Percentiles rank a stretch among this genome's conserved stretches.
Conservation (phyloP, 2,329 filamentous ascomycete genomes). For the Paracamarosporium sp. region DNA sequence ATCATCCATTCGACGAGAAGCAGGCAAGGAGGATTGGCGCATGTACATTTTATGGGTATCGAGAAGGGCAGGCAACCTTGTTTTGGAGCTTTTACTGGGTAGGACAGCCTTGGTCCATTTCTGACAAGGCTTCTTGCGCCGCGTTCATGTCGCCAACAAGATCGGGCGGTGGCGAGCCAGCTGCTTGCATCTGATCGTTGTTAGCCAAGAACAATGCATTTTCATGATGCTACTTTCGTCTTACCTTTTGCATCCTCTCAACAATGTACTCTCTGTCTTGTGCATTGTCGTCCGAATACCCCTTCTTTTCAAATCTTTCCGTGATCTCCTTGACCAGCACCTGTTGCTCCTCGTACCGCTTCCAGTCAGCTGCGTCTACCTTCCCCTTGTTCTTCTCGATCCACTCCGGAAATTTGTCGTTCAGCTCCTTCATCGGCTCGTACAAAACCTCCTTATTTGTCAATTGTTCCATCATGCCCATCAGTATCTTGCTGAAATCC, state of each 20-base stretch:
- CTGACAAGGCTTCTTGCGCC: constrained; percentile 71
- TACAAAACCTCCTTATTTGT: constrained; percentile 98
- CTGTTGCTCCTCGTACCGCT: constrained; percentile 83
- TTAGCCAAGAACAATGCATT: neutral
- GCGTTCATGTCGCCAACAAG: constrained; percentile 89
- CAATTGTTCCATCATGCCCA: constrained; percentile 98
- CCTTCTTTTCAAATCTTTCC: constrained; percentile 80
- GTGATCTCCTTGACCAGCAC: constrained; percentile 85
- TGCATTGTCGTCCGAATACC: constrained; percentile 82
- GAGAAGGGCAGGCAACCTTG: constrained; percentile 13
- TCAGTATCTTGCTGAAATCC: constrained; percentile 91
- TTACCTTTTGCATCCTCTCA: constrained; percentile 95
- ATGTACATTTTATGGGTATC: constrained; percentile 34
- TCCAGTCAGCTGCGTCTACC: constrained; percentile 71
- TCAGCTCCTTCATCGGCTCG: constrained; percentile 96
- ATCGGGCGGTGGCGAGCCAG: constrained; percentile 87
- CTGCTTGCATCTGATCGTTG: constrained; percentile 84
- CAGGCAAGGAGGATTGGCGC: constrained; percentile 4
- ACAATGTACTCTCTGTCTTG: constrained; percentile 91
- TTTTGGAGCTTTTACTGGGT: constrained; percentile 58
- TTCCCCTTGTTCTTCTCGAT: constrained; percentile 77
- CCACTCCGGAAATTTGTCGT: constrained; percentile 93
- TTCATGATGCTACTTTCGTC: neutral
- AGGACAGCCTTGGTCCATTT: constrained; percentile 66
- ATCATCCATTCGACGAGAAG: neutral